These are phyloP conservation scores for Cutaneotrichosporon mucoides DNA, from an alignment of 1,284 basidiomycete genomes.

Conservation along the genomic window DNA sequence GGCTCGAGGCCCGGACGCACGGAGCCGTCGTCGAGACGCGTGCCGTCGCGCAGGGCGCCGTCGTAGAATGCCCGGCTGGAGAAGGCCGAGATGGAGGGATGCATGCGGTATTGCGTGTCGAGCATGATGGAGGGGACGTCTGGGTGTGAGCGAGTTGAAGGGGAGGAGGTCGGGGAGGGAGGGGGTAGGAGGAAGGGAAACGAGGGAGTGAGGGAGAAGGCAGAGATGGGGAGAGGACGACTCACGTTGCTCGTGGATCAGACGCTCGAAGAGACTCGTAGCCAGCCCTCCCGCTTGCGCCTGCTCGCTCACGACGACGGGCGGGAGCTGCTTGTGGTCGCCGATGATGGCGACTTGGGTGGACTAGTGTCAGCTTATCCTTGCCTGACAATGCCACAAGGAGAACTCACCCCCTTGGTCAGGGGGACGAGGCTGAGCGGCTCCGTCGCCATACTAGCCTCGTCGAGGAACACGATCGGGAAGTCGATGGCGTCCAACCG, in stretches of 20 bases:
- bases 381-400: background rate
- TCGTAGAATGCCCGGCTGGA: slow-evolving; percentile 80
- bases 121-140: slow-evolving; percentile 78
- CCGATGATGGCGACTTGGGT: slow-evolving; percentile 83
- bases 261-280: slow-evolving; percentile 79
- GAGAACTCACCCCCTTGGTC: slow-evolving; percentile 63
- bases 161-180: too few relatives aligned
- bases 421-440: slow-evolving; percentile 78
- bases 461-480: slow-evolving; percentile 89
- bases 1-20: slow-evolving; percentile 57
- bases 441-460: slow-evolving; percentile 94
- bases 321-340: slow-evolving; percentile 94
- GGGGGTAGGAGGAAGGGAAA: too few relatives aligned
- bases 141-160: slow-evolving; percentile 17
- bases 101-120: slow-evolving; percentile 91
- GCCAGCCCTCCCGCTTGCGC: slow-evolving; percentile 68
- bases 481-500: slow-evolving; percentile 63
- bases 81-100: slow-evolving; percentile 80
- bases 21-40: slow-evolving; percentile 57
- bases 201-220: too few relatives aligned
- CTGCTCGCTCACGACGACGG: slow-evolving; percentile 71
- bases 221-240: slow-evolving; percentile 11
- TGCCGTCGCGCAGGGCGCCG: slow-evolving; percentile 65
- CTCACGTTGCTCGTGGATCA: slow-evolving; percentile 72
- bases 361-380: slow-evolving; percentile 44